Evolutionary conservation across 768 basidiomycete genomes (phyloP).

Genomic region (Lactarius deliciosus): DNA sequence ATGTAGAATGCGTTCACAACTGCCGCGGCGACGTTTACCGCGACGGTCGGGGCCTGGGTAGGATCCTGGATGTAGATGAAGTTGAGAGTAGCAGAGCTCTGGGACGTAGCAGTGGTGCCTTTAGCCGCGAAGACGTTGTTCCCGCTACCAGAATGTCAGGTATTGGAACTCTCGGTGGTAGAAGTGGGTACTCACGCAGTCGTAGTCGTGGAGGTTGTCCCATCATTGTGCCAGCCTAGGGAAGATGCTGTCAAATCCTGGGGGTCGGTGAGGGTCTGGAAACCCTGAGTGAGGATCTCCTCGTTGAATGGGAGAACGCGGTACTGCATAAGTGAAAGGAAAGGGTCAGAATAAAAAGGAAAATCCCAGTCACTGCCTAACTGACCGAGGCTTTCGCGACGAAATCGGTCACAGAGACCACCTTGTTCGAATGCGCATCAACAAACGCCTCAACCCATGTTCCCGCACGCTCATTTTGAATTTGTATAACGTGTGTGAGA

Average conservation of each 20-base stretch:
- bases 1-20: constrained; percentile 59
- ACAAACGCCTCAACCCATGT: constrained; percentile 60
- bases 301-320: constrained; percentile 52
- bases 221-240: constrained; percentile 52
- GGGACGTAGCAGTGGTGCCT: constrained; percentile 34
- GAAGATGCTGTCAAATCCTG: constrained; percentile 56
- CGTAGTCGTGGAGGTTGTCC: constrained; percentile 38
- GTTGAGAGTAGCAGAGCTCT: constrained; percentile 41
- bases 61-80: constrained; percentile 44
- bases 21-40: constrained; percentile 52
- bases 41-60: constrained; percentile 41
- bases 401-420: constrained; percentile 54
- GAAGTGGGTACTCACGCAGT: constrained; percentile 29
- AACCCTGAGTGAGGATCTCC: constrained; percentile 52
- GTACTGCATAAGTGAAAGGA: constrained; percentile 36
- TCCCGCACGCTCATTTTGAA: constrained; percentile 43
- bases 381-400: constrained; percentile 46
- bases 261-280: constrained; percentile 51
- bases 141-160: constrained; percentile 29
- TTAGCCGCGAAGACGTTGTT: constrained; percentile 40
- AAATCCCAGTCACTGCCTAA: neutral
- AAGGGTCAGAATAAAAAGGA: neutral
- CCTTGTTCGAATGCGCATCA: constrained; percentile 53
- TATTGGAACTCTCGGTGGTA: too few relatives aligned
- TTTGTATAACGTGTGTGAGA: constrained; percentile 45